Percentiles rank a stretch among this genome's conserved stretches.
phyloP scores from a whole-genome alignment of 1,139 yeast species.

The Kluyveromyces marxianus region DNA sequence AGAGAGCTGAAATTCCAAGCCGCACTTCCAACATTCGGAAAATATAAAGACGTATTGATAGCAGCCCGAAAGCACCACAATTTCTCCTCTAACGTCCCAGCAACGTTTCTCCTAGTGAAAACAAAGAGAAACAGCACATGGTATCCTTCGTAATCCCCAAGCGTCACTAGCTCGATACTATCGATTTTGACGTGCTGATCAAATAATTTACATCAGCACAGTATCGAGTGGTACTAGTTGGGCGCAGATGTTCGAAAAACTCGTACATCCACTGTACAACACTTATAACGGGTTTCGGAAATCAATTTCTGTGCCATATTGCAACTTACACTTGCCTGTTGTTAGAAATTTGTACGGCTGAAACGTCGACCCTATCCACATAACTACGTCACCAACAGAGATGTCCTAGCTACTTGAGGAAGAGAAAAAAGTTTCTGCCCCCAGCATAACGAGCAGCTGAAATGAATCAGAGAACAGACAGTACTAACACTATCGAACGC shows the following conservation, averaged over 20 bases:
- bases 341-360: too few species aligned
- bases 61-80: too few species aligned
- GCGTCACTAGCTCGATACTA: conserved; percentile 5
- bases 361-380: too few species aligned
- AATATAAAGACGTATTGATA: too few species aligned
- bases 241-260: conserved; percentile 6
- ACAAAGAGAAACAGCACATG: not conserved
- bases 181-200: not conserved
- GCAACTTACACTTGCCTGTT: too few species aligned
- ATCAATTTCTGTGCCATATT: not conserved
- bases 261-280: conserved; percentile 1
- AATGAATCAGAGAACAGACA: too few species aligned
- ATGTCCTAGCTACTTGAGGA: not conserved
- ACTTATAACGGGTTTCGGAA: not conserved
- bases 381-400: not conserved
- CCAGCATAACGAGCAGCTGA: too few species aligned
- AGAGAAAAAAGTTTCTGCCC: not conserved
- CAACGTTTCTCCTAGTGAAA: not conserved
- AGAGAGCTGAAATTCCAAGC: too few species aligned
- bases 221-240: conserved; percentile 5
- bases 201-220: not conserved
- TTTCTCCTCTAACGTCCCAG: too few species aligned
- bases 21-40: too few species aligned
- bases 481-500: not conserved
- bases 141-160: not conserved